A percentile compares a stretch with the other conserved stretches of the same genome.
These are phyloP conservation scores for Lactarius deliciosus DNA, from an alignment of 768 basidiomycete species.

Conservation along the genomic window DNA sequence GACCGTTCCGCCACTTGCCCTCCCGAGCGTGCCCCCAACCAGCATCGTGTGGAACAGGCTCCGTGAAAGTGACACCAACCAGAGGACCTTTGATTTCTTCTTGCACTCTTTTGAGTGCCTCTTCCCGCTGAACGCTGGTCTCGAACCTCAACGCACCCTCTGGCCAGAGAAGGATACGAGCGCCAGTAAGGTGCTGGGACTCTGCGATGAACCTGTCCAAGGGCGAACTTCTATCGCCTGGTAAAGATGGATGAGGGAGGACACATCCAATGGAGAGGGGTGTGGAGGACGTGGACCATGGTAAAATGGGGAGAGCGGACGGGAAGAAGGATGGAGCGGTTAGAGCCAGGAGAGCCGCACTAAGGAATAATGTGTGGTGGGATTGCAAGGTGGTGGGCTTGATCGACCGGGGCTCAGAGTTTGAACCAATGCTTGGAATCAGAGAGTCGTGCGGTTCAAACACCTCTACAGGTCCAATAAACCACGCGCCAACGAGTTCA, in stretches of 20 bases:
- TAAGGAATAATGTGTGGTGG: conserved; percentile 40
- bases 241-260: conserved; percentile 50
- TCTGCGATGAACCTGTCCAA: conserved; percentile 65
- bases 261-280: conserved; percentile 66
- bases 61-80: conserved; percentile 74
- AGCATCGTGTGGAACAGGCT: conserved; percentile 45
- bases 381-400: conserved; percentile 10
- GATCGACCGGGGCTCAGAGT: conserved; percentile 25
- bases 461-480: conserved; percentile 50
- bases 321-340: conserved; percentile 56
- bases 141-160: conserved; percentile 74
- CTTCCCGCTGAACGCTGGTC: conserved; percentile 46
- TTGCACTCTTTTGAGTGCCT: conserved; percentile 49
- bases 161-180: conserved; percentile 73
- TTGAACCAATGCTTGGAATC: conserved; percentile 4
- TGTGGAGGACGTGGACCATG: conserved; percentile 44
- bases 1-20: conserved; percentile 55
- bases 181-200: conserved; percentile 44
- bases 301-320: conserved; percentile 43
- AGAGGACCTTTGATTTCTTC: conserved; percentile 41
- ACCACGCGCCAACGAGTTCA: conserved; percentile 53
- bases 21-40: conserved; percentile 38
- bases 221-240: conserved; percentile 43
- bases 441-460: conserved; percentile 41
- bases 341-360: conserved; percentile 43